phyloP scores from a whole-genome alignment of 2,329 filamentous ascomycete genomes.

The Lasiodiplodia sp. region DNA sequence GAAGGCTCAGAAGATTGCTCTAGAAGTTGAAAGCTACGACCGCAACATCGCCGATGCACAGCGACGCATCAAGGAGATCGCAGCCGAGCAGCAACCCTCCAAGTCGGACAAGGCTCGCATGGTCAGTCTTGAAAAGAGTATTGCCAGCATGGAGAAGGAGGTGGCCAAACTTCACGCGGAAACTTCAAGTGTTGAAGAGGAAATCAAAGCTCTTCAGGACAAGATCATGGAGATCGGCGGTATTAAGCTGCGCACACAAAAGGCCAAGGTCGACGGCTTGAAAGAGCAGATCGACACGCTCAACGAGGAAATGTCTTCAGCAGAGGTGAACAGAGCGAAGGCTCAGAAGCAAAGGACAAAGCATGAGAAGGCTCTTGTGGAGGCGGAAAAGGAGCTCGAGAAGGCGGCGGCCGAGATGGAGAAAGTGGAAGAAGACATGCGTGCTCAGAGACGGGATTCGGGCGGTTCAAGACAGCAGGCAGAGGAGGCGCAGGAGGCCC shows the following conservation, averaged over 20 bases:
- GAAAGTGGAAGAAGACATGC: slow-evolving; percentile 78
- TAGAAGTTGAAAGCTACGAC: slow-evolving; percentile 85
- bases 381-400: slow-evolving; percentile 80
- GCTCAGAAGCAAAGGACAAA: slow-evolving; percentile 91
- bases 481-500: slow-evolving; percentile 79
- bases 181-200: slow-evolving; percentile 87
- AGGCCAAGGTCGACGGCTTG: slow-evolving; percentile 85
- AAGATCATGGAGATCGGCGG: slow-evolving; percentile 99
- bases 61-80: slow-evolving; percentile 84
- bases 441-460: slow-evolving; percentile 77
- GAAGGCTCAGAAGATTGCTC: slow-evolving; percentile 84
- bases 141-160: slow-evolving; percentile 76
- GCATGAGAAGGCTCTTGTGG: slow-evolving; percentile 80
- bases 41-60: slow-evolving; percentile 85
- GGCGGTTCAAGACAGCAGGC: slow-evolving; percentile 75
- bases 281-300: slow-evolving; percentile 85
- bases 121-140: slow-evolving; percentile 76
- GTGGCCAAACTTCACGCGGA: slow-evolving; percentile 81
- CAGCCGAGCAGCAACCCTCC: slow-evolving; percentile 80
- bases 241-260: slow-evolving; percentile 88
- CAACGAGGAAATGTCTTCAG: slow-evolving; percentile 81
- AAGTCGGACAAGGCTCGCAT: slow-evolving; percentile 80
- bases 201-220: slow-evolving; percentile 91
- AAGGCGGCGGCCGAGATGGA: slow-evolving; percentile 76
- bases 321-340: slow-evolving; percentile 88